Conservation (phyloP, 345 rosid species). For the Sisymbrium irio region DNA sequence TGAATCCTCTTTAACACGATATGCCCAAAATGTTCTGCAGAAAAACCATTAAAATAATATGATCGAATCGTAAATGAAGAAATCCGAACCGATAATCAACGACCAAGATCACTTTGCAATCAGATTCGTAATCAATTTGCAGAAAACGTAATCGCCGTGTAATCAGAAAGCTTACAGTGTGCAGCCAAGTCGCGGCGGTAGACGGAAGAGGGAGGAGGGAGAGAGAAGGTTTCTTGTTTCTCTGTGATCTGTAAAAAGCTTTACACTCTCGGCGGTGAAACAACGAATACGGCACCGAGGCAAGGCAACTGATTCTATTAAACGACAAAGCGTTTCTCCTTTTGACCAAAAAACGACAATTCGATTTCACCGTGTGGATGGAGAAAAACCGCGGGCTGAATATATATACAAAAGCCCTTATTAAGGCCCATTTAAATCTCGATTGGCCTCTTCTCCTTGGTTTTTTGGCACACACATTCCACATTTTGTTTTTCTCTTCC, state of each 20-base stretch:
- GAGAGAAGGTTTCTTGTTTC: neutral
- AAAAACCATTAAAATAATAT: neutral
- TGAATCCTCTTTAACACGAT: neutral
- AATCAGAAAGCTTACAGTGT: constrained; percentile 30
- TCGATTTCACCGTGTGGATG: neutral
- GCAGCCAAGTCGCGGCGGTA: constrained; percentile 16
- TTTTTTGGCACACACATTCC: neutral
- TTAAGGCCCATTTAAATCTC: neutral
- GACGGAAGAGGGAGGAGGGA: constrained; percentile 4
- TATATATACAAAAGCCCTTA: neutral
- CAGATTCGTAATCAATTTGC: neutral
- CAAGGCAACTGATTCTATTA: neutral
- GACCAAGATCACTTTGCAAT: constrained; percentile 4
- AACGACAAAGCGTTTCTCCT: constrained; percentile 15
- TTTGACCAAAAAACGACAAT: neutral
- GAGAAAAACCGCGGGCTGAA: neutral
- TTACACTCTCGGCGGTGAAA: neutral
- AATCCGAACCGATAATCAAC: neutral
- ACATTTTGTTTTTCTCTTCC: neutral
- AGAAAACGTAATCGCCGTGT: neutral
- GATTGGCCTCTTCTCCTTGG: neutral
- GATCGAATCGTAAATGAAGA: neutral
- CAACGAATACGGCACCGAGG: neutral
- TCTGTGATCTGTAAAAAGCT: neutral
- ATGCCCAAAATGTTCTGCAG: neutral